These are phyloP conservation scores for Torrubiella hemipterigena DNA, from an alignment of 2,329 filamentous ascomycete genomes.

Conservation along the genomic window DNA sequence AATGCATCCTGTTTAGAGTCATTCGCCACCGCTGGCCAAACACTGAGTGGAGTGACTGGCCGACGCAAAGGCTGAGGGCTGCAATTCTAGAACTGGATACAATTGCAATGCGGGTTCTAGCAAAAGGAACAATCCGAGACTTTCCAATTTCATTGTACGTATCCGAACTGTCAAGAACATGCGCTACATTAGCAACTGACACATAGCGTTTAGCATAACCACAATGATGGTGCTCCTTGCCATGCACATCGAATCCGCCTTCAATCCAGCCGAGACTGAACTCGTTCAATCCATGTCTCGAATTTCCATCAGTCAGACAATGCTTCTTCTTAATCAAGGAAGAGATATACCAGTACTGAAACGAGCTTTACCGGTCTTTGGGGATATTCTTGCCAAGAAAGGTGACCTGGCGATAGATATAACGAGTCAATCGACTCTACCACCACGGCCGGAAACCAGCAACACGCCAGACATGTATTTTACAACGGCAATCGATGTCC, in stretches of 20 bases:
- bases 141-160: conserved; percentile 2
- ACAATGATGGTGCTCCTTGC: conserved; percentile 1
- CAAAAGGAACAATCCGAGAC: conserved; percentile 1
- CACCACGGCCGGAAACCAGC: not conserved
- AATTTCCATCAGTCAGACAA: conserved; percentile 4
- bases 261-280: conserved; percentile 1
- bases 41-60: not conserved
- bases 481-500: not conserved
- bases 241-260: conserved; percentile 2
- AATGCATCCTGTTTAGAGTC: conserved; percentile 1
- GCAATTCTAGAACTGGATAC: conserved; percentile 4
- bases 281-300: conserved; percentile 4
- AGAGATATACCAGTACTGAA: conserved; percentile 3
- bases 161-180: not conserved
- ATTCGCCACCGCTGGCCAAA: not conserved
- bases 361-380: conserved; percentile 3
- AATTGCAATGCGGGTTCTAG: not conserved
- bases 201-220: conserved; percentile 1
- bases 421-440: not conserved
- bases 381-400: not conserved
- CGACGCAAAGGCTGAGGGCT: conserved; percentile 1
- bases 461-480: not conserved
- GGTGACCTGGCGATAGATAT: too few species aligned
- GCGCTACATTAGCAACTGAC: not conserved
- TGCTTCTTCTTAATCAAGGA: conserved; percentile 3